Evolutionary conservation across 176 grass and related monocot genomes (phyloP), one percentile per base, ranked within the genome.

Genomic region (Musa acuminata): DNA sequence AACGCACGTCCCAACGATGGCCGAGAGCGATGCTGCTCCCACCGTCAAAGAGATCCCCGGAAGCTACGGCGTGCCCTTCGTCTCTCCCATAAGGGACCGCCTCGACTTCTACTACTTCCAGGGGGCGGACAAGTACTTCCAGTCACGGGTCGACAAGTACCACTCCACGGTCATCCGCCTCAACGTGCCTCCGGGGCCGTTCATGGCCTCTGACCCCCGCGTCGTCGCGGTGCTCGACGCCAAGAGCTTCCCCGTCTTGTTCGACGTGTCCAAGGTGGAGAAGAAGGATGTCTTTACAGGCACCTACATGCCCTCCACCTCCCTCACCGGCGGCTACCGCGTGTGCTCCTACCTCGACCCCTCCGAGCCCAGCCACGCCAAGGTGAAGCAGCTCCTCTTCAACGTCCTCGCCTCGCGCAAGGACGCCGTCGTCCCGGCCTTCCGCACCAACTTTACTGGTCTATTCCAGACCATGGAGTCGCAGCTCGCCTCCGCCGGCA

Each of bases 101-200:
- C 90, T 87, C 11, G 80, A 93, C 81, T 93, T 89, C 84, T 93
- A 89, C 87, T 93, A 93, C 76, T 72, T 73, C 13, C 83, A 92
- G 73, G 87, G 82, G 87, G 87, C 0, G 55, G 87, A 87, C 87
- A 89, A 82, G 79, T 93, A 85, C 79, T 89, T 93, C 82, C 82
- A 87, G 80, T 85, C 82, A 21, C 87, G 82, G 12, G 62, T 83
- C 11, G 55, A 86, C 35, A 79, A n/a, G 26, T 81, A 89, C 79
- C 80, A 83, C 52, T 93, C 87, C 79, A 92, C 90, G 24, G 87
- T 92, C 43, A 62, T 92, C 25, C 72, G 83, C 65, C 55, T 92
- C 13, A 92, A 92, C 79, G 84, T 89, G 1, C 90, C 87, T 4
- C 90, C 82, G 0, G 90, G 87, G 0, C 85, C 86, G 0, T 84